phyloP scores from a whole-genome alignment of 495 filamentous ascomycete species.

The Neurospora sp. region DNA sequence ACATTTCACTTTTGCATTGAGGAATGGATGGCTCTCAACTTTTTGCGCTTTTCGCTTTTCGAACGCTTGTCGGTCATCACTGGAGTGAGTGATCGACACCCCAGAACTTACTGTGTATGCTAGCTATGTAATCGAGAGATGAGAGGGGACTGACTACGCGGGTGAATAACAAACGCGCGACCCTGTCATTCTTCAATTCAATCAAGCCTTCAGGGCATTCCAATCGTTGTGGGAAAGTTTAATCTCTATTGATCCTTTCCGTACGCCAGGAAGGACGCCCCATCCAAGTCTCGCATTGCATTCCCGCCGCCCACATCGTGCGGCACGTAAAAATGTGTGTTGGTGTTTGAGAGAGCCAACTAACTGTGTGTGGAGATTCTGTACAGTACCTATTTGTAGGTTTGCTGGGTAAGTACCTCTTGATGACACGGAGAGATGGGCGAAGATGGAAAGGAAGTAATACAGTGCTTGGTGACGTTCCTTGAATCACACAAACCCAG shows the following conservation, averaged over 20 bases:
- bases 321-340: background rate
- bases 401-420: no score
- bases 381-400: background rate
- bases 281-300: background rate
- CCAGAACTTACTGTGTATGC: background rate
- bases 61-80: background rate
- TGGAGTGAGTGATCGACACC: background rate
- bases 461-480: background rate
- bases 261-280: background rate
- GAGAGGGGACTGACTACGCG: background rate
- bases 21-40: background rate
- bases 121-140: background rate
- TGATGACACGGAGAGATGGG: no score
- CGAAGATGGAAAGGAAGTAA: no score
- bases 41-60: background rate
- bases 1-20: background rate
- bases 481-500: background rate
- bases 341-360: background rate
- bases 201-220: background rate
- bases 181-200: background rate
- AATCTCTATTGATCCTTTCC: background rate
- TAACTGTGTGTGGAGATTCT: background rate
- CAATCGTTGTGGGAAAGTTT: background rate
- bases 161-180: background rate
- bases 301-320: background rate